Conservation (phyloP, 148 eudicot species). For the Nepenthes mirabilis region DNA sequence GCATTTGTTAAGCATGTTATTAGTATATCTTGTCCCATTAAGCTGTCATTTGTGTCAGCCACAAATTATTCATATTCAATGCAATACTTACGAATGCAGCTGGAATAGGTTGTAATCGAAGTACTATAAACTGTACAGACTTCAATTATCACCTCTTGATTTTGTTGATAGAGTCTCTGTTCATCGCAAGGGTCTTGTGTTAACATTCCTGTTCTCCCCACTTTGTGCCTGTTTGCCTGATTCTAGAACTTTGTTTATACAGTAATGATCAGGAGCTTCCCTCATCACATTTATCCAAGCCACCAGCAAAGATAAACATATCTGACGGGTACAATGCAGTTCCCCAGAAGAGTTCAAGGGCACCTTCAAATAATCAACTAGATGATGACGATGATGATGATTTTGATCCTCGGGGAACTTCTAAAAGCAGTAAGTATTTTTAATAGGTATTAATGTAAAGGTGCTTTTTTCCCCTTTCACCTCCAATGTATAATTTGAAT, state of each 20-base stretch:
- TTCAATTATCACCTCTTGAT: background rate
- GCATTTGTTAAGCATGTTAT: too few relatives aligned
- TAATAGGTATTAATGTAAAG: background rate
- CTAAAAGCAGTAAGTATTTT: conserved; percentile 45
- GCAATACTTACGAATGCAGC: too few relatives aligned
- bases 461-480: background rate
- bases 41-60: too few relatives aligned
- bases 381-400: conserved; percentile 67
- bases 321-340: conserved; percentile 22
- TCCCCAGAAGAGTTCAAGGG: conserved; percentile 28
- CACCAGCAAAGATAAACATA: conserved; percentile 11
- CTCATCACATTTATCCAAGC: conserved; percentile 26
- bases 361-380: conserved; percentile 23
- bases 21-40: too few relatives aligned
- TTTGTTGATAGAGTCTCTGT: too few relatives aligned
- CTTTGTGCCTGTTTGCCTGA: conserved; percentile 1
- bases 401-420: conserved; percentile 86
- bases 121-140: too few relatives aligned
- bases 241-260: conserved; percentile 14
- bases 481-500: too few relatives aligned
- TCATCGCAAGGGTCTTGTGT: too few relatives aligned
- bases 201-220: too few relatives aligned
- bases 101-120: too few relatives aligned
- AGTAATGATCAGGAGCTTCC: conserved; percentile 32
- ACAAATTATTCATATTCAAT: too few relatives aligned